Base-by-base conservation (phyloP, 1,139 yeast genomes). In the Spathaspora jeffriesii region DNA sequence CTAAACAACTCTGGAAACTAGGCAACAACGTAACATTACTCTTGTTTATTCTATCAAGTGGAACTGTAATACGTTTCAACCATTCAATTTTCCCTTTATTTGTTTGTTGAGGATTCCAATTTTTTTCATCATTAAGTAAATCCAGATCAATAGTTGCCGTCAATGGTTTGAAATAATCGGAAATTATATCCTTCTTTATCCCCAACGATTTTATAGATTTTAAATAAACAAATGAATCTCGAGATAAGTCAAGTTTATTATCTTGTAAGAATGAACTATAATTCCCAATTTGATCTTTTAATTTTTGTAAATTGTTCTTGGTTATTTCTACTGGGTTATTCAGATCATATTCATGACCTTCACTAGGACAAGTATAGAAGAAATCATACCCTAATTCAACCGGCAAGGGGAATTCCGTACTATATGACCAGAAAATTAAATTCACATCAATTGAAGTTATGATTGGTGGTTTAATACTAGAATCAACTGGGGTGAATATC, bases 371-470 rank as follows among this genome's bases (percentile, higher is more conserved):
- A 6, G 67, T 59, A 54, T 74, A 73, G 55, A 73, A 73, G 54
- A 75, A 74, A 52, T 75, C 80, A 50, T 72, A 72, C 5, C 68
- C 70, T 20, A 75, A 53, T 40, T 64, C 65, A 47, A 71, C 61
- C 2, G 79, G 79, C 32, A 75, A 54, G 1, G 79, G 78, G 50
- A 68, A 73, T 39, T 73, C 78, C 2, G 78, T 61, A 42, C 63
- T 60, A 53, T 70, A 73, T 2, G 79, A 61, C 79, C 79, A 75
- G 8, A 70, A 62, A 1, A 74, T 71, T 11, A 75, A 56, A 50
- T 71, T 73, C 23, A 65, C 54, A 13, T 73, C 79, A 14, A 75
- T 60, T 46, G 56, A 56, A 18, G 61, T 56, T 13, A 72, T 65
- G 8, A 53, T 57, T 1, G 77, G 78, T 0, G 77, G 77, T 40